Percentiles rank a stretch among this genome's conserved stretches.
phyloP scores from a whole-genome alignment of 1,284 basidiomycete genomes.

The Cryptococcus sp. region DNA sequence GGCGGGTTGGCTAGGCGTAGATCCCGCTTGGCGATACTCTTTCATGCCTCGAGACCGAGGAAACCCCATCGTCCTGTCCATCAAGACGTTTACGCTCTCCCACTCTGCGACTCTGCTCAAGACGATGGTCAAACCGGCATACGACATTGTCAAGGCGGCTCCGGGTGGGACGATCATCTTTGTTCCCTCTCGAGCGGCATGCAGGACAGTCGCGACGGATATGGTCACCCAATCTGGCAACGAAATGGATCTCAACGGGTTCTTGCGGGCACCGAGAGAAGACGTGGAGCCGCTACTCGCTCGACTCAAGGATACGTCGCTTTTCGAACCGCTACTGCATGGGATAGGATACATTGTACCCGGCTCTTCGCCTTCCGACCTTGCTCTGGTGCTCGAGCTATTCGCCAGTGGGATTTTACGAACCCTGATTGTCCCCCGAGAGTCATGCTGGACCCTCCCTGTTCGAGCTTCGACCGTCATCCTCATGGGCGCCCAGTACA shows the following conservation, averaged over 20 bases:
- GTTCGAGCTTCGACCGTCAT: slow-evolving; percentile 74
- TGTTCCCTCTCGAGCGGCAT: slow-evolving; percentile 79
- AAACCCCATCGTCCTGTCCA: slow-evolving; percentile 63
- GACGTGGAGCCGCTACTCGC: slow-evolving; percentile 60
- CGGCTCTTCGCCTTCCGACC: slow-evolving; percentile 65
- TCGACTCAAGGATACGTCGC: slow-evolving; percentile 59
- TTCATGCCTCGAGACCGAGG: slow-evolving; percentile 81
- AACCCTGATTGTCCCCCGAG: slow-evolving; percentile 76
- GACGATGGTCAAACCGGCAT: slow-evolving; percentile 85
- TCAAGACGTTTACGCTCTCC: slow-evolving; percentile 77
- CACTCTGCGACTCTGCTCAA: slow-evolving; percentile 85
- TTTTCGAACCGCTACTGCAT: slow-evolving; percentile 73
- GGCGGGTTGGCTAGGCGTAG: slow-evolving; percentile 74
- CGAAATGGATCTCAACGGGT: slow-evolving; percentile 67
- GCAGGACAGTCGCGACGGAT: slow-evolving; percentile 69
- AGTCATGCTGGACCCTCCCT: slow-evolving; percentile 80
- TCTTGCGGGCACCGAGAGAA: slow-evolving; percentile 57
- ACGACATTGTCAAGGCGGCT: slow-evolving; percentile 52
- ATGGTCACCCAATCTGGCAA: slow-evolving; percentile 82
- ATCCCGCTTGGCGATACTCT: slow-evolving; percentile 60
- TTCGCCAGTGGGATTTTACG: slow-evolving; percentile 74
- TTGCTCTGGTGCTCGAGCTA: slow-evolving; percentile 72
- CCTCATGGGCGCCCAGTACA: slow-evolving; percentile 88
- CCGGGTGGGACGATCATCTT: slow-evolving; percentile 71
- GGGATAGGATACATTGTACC: slow-evolving; percentile 85